Evolutionary conservation across 2,329 filamentous ascomycete genomes (phyloP).

Genomic region (Aspergillus tanneri): DNA sequence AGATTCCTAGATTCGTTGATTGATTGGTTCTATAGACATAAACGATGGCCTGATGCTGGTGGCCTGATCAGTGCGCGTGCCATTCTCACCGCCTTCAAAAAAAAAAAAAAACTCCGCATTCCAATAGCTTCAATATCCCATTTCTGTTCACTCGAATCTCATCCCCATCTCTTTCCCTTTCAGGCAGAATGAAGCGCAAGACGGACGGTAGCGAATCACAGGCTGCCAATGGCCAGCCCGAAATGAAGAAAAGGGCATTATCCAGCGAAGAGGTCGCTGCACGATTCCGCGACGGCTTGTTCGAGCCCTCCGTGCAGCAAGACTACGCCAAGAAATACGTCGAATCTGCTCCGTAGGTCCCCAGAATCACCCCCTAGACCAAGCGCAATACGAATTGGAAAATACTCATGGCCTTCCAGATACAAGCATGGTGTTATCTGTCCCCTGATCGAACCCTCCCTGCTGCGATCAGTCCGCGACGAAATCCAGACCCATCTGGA

Average conservation of each 20-base stretch:
- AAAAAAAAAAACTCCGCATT: conserved; percentile 11
- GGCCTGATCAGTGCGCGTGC: conserved; percentile 16
- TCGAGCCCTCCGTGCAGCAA: conserved; percentile 41
- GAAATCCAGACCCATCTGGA: conserved; percentile 89
- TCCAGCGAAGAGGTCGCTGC: conserved; percentile 39
- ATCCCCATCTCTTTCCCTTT: background rate
- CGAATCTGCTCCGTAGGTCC: conserved; percentile 43
- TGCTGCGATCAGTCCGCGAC: conserved; percentile 80
- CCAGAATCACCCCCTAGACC: background rate
- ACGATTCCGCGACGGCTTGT: conserved; percentile 47
- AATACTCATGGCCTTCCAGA: conserved; percentile 33
- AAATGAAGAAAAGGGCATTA: conserved; percentile 41
- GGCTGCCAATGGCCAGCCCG: conserved; percentile 33
- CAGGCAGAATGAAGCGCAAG: conserved; percentile 46
- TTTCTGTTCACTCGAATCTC: background rate
- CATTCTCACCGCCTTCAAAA: conserved; percentile 22
- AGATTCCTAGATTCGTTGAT: too few species aligned
- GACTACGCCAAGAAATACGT: conserved; percentile 46
- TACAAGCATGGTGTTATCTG: conserved; percentile 94
- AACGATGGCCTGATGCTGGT: conserved; percentile 21
- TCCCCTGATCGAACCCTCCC: conserved; percentile 71
- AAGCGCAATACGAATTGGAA: background rate
- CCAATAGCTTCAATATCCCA: background rate
- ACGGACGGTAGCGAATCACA: conserved; percentile 32
- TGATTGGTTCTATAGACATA: background rate